Evolutionary conservation across 208 protist genomes (phyloP).

Genomic region (Naegleria fowleri): DNA sequence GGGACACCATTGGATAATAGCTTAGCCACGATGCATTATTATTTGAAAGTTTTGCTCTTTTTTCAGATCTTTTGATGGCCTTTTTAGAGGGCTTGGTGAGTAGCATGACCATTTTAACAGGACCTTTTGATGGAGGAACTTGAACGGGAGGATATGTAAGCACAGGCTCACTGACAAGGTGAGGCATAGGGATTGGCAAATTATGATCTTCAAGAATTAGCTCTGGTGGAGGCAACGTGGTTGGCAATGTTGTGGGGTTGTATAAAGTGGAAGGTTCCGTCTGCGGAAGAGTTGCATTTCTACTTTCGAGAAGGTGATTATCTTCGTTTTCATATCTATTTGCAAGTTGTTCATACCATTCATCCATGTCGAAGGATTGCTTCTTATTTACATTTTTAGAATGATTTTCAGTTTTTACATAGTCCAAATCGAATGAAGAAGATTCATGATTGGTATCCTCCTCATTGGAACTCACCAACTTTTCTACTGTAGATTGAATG

Average conservation of each 20-base stretch:
- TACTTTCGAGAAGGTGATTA: neutral
- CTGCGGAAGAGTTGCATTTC: neutral
- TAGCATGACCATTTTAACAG: neutral
- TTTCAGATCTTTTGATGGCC: neutral
- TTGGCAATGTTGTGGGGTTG: neutral
- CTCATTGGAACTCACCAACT: neutral
- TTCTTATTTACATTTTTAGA: neutral
- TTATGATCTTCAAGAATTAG: neutral
- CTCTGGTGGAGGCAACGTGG: neutral
- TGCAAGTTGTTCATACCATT: neutral
- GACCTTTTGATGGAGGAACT: neutral
- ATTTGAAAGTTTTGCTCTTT: neutral
- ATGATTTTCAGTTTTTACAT: neutral
- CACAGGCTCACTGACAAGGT: neutral
- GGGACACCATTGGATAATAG: neutral
- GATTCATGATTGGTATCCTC: neutral
- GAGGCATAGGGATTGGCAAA: neutral
- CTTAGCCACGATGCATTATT: neutral
- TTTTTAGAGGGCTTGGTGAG: neutral
- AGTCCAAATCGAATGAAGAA: neutral
- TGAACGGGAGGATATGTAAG: neutral
- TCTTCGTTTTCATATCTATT: neutral
- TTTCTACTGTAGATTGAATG: neutral
- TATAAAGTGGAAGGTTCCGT: neutral
- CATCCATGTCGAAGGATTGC: neutral